Evolutionary conservation across 2,329 filamentous ascomycete species (phyloP).

Genomic region (Geoglossum cookeanum): DNA sequence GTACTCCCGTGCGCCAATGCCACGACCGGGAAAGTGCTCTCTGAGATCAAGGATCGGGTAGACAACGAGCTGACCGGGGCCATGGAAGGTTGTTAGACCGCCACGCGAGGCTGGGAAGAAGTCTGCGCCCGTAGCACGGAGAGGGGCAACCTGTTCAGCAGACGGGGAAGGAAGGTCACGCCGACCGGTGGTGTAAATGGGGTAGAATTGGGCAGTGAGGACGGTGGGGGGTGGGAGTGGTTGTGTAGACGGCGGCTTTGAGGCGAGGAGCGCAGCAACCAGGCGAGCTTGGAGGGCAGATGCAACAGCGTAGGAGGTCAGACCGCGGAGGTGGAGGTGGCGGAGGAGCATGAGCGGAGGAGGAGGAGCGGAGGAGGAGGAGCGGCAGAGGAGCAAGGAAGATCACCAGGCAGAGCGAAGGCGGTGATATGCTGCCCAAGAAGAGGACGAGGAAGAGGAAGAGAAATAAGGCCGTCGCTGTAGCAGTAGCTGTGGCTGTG

Average conservation of each 20-base stretch:
- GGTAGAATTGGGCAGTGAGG: slow-evolving; percentile 63
- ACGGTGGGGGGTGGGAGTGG: slow-evolving; percentile 35
- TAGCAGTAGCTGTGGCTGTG: too few species aligned
- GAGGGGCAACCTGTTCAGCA: slow-evolving; percentile 13
- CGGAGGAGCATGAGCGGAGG: slow-evolving; percentile 27
- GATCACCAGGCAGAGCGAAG: not conserved
- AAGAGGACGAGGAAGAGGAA: too few species aligned
- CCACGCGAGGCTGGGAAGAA: slow-evolving; percentile 60
- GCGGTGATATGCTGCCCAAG: too few species aligned
- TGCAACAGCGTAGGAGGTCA: slow-evolving; percentile 35
- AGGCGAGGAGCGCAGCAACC: slow-evolving; percentile 36
- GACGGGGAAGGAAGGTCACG: slow-evolving; percentile 40
- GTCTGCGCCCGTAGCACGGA: slow-evolving; percentile 30
- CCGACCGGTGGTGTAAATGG: slow-evolving; percentile 79
- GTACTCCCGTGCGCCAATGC: slow-evolving; percentile 43
- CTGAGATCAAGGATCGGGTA: slow-evolving; percentile 80
- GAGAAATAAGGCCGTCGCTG: too few species aligned
- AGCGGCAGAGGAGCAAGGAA: not conserved
- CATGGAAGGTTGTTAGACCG: slow-evolving; percentile 87
- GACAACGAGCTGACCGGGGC: slow-evolving; percentile 79
- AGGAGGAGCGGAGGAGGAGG: not conserved
- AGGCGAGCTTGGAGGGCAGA: slow-evolving; percentile 36
- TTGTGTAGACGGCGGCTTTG: slow-evolving; percentile 31
- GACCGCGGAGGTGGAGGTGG: slow-evolving; percentile 38
- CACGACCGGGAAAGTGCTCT: slow-evolving; percentile 29